phyloP scores from a whole-genome alignment of 169 alveolate genomes.

The Theileria orientalis region DNA sequence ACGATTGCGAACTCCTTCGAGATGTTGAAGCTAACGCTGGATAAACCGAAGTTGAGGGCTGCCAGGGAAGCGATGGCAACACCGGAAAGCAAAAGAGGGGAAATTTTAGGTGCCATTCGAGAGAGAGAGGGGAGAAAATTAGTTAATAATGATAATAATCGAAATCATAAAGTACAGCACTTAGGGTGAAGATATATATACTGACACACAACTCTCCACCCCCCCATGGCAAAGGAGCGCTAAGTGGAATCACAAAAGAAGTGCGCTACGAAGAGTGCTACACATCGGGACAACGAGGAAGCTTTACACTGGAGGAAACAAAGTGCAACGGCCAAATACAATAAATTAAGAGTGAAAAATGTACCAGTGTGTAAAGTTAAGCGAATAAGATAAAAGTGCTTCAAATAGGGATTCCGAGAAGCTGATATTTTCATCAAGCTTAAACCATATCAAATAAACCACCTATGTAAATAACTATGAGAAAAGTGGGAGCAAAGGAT shows the following conservation, averaged over 20 bases:
- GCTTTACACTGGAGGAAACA: background rate
- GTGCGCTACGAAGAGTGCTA: conserved; percentile 6
- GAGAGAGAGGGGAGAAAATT: background rate
- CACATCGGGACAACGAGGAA: background rate
- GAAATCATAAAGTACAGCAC: conserved; percentile 3
- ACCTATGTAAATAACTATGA: too few species aligned
- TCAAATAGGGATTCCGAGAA: too few species aligned
- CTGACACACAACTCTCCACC: background rate
- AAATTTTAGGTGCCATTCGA: conserved; percentile 12
- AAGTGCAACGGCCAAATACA: background rate
- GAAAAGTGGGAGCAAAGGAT: too few species aligned
- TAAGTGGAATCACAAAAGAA: conserved; percentile 4
- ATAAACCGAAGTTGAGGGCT: conserved; percentile 70
- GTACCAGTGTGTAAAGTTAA: too few species aligned
- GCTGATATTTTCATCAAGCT: too few species aligned
- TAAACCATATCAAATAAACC: too few species aligned
- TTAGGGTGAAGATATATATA: background rate
- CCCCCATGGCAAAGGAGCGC: background rate
- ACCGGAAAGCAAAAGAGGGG: conserved; percentile 31
- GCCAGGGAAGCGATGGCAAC: conserved; percentile 63
- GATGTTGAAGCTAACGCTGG: conserved; percentile 64
- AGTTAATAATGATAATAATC: background rate
- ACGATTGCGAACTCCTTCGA: conserved; percentile 69
- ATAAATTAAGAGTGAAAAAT: too few species aligned
- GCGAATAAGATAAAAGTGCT: too few species aligned